Percentiles rank a stretch among this genome's conserved stretches.
These are phyloP conservation scores for Suhomyces wounanorum DNA, from an alignment of 1,139 yeast genomes.

Conservation along the genomic window DNA sequence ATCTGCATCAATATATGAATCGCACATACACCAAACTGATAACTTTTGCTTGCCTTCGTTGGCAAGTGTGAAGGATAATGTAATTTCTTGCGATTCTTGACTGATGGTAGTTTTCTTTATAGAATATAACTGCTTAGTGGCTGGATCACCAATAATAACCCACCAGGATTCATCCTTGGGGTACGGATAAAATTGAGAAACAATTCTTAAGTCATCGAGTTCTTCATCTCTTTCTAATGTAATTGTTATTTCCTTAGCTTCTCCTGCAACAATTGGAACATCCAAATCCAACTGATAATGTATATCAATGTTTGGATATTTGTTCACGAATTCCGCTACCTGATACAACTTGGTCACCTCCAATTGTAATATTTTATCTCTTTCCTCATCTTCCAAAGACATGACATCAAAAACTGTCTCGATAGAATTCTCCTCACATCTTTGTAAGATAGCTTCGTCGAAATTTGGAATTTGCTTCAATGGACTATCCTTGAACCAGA, in stretches of 20 bases:
- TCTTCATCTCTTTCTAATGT: conserved; percentile 72
- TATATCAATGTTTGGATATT: conserved; percentile 84
- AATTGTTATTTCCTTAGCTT: conserved; percentile 51
- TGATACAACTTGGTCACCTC: conserved; percentile 49
- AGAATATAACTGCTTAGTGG: conserved; percentile 64
- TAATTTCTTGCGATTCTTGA: conserved; percentile 54
- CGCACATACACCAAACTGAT: conserved; percentile 86
- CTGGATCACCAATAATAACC: conserved; percentile 75
- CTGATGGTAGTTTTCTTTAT: conserved; percentile 65
- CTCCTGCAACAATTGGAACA: conserved; percentile 42
- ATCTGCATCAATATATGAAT: conserved; percentile 88
- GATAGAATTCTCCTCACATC: conserved; percentile 59
- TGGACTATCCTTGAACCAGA: conserved; percentile 76
- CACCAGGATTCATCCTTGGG: conserved; percentile 82
- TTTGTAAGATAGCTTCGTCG: conserved; percentile 51
- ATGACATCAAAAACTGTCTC: conserved; percentile 81
- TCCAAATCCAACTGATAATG: conserved; percentile 50
- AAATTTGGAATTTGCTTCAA: conserved; percentile 82
- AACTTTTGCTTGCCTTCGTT: conserved; percentile 60
- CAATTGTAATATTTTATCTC: conserved; percentile 64
- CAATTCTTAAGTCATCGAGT: conserved; percentile 64
- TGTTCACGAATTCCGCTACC: conserved; percentile 87
- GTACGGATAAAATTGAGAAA: conserved; percentile 57
- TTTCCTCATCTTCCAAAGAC: conserved; percentile 78
- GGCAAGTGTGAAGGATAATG: conserved; percentile 60